Evolutionary conservation across 768 basidiomycete genomes (phyloP).

Genomic region (Tephrocybe rancida): DNA sequence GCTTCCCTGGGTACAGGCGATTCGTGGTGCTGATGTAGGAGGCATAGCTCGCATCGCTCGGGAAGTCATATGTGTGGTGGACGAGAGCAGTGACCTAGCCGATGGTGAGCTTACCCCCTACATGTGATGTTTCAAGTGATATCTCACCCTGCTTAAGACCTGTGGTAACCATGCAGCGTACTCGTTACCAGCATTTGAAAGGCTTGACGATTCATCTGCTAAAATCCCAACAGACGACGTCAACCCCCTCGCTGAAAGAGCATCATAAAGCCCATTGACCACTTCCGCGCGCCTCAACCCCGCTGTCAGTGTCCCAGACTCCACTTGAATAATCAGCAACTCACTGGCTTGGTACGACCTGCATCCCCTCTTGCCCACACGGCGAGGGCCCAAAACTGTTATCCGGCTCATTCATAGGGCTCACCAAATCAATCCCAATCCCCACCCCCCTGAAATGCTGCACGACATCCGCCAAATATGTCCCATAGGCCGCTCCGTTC

Average conservation of each 20-base stretch:
- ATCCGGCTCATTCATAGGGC: slow-evolving; percentile 48
- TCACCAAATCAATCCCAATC: slow-evolving; percentile 40
- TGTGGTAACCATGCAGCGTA: slow-evolving; percentile 37
- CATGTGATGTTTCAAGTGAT: not conserved
- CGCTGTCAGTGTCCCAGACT: not conserved
- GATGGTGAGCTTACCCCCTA: not conserved
- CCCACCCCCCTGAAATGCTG: slow-evolving; percentile 38
- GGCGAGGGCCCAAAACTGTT: slow-evolving; percentile 38
- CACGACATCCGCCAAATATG: slow-evolving; percentile 43
- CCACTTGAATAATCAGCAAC: slow-evolving; percentile 1
- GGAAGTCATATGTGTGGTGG: slow-evolving; percentile 51
- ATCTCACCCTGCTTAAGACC: slow-evolving; percentile 29
- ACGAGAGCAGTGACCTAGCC: slow-evolving; percentile 37
- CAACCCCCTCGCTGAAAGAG: slow-evolving; percentile 30
- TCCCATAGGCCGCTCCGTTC: slow-evolving; percentile 39
- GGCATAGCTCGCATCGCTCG: slow-evolving; percentile 36
- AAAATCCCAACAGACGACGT: slow-evolving; percentile 36
- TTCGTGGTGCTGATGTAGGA: slow-evolving; percentile 31
- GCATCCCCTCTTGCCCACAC: slow-evolving; percentile 51
- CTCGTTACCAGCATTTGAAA: slow-evolving; percentile 30
- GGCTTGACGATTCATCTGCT: slow-evolving; percentile 42
- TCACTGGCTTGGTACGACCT: slow-evolving; percentile 39
- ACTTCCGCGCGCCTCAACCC: slow-evolving; percentile 38
- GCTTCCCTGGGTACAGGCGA: slow-evolving; percentile 28
- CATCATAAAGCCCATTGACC: slow-evolving; percentile 36